These are phyloP conservation scores for Rasamsonia emersonii DNA, from an alignment of 2,329 filamentous ascomycete genomes.

Conservation along the genomic window DNA sequence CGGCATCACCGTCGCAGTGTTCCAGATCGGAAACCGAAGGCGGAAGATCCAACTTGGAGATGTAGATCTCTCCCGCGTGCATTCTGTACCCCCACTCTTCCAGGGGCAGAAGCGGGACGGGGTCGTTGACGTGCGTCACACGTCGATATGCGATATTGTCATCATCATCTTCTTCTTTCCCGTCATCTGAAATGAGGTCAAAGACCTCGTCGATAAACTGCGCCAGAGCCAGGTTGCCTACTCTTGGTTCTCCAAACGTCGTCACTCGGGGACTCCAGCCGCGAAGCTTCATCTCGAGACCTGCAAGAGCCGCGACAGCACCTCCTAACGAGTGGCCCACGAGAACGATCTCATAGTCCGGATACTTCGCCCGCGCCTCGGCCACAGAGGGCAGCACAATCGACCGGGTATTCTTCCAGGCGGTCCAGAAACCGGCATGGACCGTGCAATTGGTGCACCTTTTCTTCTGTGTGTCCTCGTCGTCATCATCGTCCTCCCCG, in stretches of 20 bases:
- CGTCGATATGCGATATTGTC: slow-evolving; percentile 51
- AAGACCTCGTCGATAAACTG: slow-evolving; percentile 49
- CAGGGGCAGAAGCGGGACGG: slow-evolving; percentile 78
- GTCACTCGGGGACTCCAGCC: slow-evolving; percentile 72
- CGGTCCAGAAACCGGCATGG: slow-evolving; percentile 78
- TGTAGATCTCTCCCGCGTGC: slow-evolving; percentile 83
- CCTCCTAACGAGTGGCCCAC: slow-evolving; percentile 90
- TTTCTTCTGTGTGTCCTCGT: slow-evolving; percentile 34
- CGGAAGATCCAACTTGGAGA: slow-evolving; percentile 61
- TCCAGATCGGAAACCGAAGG: slow-evolving; percentile 61
- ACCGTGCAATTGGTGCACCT: slow-evolving; percentile 83
- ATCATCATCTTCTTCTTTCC: slow-evolving; percentile 11
- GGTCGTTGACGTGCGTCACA: slow-evolving; percentile 79
- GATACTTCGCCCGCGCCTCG: slow-evolving; percentile 51
- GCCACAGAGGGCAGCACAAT: slow-evolving; percentile 61
- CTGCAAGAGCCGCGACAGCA: slow-evolving; percentile 80
- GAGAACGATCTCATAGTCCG: slow-evolving; percentile 64
- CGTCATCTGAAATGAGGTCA: slow-evolving; percentile 17
- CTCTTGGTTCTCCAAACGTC: slow-evolving; percentile 80
- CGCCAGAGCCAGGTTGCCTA: slow-evolving; percentile 48
- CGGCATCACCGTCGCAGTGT: slow-evolving; percentile 62
- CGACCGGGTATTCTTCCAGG: slow-evolving; percentile 68
- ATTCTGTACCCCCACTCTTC: slow-evolving; percentile 79
- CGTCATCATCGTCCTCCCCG: slow-evolving; percentile 28
- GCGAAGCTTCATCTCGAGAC: slow-evolving; percentile 67